phyloP scores from a whole-genome alignment of 129 eudicot species.

The Daucus carota region DNA sequence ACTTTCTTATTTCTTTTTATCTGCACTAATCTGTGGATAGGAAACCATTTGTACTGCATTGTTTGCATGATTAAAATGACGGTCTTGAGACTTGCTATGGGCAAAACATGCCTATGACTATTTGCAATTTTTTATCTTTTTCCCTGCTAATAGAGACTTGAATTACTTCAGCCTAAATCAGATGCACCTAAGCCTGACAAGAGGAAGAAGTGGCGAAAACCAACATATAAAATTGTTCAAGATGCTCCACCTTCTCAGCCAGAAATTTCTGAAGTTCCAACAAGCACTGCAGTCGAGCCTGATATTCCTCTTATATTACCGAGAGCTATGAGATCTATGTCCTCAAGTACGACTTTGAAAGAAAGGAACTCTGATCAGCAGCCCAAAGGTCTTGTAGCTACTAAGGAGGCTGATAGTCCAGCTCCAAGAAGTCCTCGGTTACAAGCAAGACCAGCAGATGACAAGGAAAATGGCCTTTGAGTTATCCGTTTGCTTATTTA shows the following conservation, averaged over 20 bases:
- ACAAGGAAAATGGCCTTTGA: conserved; percentile 61
- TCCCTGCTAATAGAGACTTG: background rate
- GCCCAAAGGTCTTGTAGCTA: conserved; percentile 17
- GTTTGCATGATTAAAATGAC: background rate
- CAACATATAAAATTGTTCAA: conserved; percentile 58
- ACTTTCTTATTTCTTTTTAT: background rate
- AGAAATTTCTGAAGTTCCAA: conserved; percentile 33
- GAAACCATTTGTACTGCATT: background rate
- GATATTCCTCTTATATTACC: conserved; percentile 68
- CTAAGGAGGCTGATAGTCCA: conserved; percentile 29
- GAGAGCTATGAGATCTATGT: conserved; percentile 65
- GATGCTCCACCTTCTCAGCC: conserved; percentile 39
- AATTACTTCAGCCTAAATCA: conserved; percentile 42
- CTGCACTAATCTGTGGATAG: background rate
- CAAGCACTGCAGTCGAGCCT: conserved; percentile 21
- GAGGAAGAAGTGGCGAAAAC: conserved; percentile 78
- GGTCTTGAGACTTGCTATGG: background rate
- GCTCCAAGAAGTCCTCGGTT: conserved; percentile 41
- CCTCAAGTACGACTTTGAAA: conserved; percentile 33
- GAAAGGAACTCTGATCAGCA: conserved; percentile 62
- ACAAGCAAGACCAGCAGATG: conserved; percentile 30
- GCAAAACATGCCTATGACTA: background rate
- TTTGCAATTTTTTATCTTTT: background rate
- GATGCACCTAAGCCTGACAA: conserved; percentile 42
- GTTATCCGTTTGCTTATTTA: background rate